Percentiles rank a stretch among this genome's conserved stretches.
Evolutionary conservation across 805 yeast species (phyloP).

Genomic region (Kuraishia hungarica): DNA sequence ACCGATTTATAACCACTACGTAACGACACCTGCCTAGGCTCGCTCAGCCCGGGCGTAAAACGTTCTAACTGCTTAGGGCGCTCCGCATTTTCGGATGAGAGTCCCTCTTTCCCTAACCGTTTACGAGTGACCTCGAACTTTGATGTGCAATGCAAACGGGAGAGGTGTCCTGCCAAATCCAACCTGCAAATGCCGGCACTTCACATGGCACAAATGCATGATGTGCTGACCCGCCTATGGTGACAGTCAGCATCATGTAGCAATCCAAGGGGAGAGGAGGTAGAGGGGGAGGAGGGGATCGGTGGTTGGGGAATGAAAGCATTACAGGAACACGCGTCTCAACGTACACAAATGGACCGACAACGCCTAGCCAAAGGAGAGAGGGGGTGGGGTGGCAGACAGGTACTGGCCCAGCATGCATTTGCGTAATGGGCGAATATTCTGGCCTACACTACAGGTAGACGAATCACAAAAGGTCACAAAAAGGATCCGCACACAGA

Average conservation of each 20-base stretch:
- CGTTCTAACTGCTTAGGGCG: neutral
- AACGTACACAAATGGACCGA: neutral
- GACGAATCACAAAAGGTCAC: too few relatives aligned
- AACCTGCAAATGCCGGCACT: neutral
- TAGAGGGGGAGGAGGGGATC: too few relatives aligned
- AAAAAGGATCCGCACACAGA: too few relatives aligned
- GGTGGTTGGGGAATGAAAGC: neutral
- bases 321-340: neutral
- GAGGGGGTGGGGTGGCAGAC: too few relatives aligned
- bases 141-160: neutral
- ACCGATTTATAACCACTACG: too few relatives aligned
- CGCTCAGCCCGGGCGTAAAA: neutral
- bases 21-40: too few relatives aligned
- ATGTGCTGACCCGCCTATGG: neutral
- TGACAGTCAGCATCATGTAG: neutral
- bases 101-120: neutral
- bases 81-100: neutral
- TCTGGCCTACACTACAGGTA: too few relatives aligned
- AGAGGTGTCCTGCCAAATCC: neutral
- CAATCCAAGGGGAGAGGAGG: neutral
- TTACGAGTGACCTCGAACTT: neutral
- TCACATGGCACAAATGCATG: neutral
- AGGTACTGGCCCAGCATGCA: too few relatives aligned
- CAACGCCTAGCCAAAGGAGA: neutral
- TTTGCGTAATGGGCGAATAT: too few relatives aligned